Evolutionary conservation across 2,329 filamentous ascomycete species (phyloP), one percentile per base, ranked within the genome.

Genomic region (Fusarium brachygibbosum): DNA sequence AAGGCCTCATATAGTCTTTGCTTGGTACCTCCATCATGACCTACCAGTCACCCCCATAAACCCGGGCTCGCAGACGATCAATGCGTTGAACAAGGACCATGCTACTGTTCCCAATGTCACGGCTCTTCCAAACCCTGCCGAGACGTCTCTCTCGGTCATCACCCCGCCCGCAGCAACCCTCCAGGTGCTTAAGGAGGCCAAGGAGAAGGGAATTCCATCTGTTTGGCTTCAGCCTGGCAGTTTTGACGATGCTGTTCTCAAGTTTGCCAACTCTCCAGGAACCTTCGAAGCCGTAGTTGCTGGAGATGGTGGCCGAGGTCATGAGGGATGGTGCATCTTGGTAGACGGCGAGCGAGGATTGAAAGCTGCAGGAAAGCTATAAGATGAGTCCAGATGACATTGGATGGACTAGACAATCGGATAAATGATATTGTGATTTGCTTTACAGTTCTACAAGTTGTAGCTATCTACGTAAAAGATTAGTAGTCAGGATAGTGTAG

Each of bases 171-270:
- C 85, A 3, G 89, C 93, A 31, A 97, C 96, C 1, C 85, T 90
- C 62, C 82, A 89, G 74, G 83, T 97, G 10, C 83, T 98, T 40
- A 84, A 89, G 66, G 92, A 97, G 79, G 96, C 95, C 0, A 92
- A 90, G 79, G 83, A 87, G 58, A 84, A 91, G 13, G 90, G 94
- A 5, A 82, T 97, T 44, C 86, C 88, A 19, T 87, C 92, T 28
- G 90, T 97, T 7, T 97, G 93, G 92, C 82, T 98, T 70, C 96
- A 98, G 81, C 96, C 96, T 0, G 96, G 95, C 1, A 94, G 89
- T 17, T 98, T 92, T 76, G 90, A 97, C 77, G 88, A 92, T 52
- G 88, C 89, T 60, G 91, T 93, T 23, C 77, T 97, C 66, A 82
- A 86, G 40, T 94, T 87, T 78, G 93, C 93, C 5, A 82, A 85